Conservation (phyloP, 805 yeast species). For the Vanderwaltozyma yarrowii region DNA sequence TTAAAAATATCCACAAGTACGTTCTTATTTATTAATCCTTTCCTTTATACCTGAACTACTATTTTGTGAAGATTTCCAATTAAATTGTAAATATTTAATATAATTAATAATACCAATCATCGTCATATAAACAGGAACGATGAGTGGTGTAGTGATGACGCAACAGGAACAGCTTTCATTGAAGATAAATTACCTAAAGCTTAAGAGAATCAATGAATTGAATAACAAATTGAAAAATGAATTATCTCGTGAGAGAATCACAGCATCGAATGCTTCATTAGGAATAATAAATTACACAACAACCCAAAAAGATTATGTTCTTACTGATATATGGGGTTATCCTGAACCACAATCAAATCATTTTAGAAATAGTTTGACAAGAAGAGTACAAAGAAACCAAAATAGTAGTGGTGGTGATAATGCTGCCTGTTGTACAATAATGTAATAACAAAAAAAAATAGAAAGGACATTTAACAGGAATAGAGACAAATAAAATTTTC, state of each 20-base stretch:
- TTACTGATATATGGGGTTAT: constrained; percentile 35
- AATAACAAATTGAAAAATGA: constrained; percentile 43
- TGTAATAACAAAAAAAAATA: constrained; percentile 12
- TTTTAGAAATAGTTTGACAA: constrained; percentile 21
- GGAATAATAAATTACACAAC: constrained; percentile 32
- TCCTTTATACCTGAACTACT: no score
- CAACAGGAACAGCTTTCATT: constrained; percentile 22
- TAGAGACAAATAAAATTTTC: no score
- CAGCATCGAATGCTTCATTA: constrained; percentile 52
- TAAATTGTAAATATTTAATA: no score
- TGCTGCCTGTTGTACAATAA: constrained; percentile 29
- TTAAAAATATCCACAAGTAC: no score
- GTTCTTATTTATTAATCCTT: no score
- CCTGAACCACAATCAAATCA: constrained; percentile 31
- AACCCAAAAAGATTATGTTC: constrained; percentile 28
- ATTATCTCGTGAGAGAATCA: constrained; percentile 45
- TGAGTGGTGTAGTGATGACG: neutral
- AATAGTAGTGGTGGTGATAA: neutral
- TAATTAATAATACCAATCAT: no score
- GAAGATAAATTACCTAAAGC: constrained; percentile 44
- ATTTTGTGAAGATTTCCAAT: no score
- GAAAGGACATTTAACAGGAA: neutral
- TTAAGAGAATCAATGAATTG: constrained; percentile 50
- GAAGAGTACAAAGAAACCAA: neutral
- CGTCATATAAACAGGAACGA: no score